Conservation (phyloP, 164 flowering plant genomes). For the Chimonanthus praecox region DNA sequence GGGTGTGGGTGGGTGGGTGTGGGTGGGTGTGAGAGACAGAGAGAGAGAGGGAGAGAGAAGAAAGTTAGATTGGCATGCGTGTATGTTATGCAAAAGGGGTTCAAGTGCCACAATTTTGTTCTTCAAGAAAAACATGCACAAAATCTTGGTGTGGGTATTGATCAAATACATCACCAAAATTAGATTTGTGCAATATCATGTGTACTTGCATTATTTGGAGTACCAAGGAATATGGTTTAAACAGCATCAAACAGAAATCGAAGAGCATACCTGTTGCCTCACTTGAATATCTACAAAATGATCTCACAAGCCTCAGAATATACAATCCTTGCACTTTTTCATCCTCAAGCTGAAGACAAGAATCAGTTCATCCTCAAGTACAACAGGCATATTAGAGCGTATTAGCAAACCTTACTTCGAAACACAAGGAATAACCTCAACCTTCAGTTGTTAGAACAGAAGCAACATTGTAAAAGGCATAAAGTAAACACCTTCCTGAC, state of each 20-base stretch:
- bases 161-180: background rate
- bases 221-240: background rate
- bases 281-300: slow-evolving; percentile 67
- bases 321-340: slow-evolving; percentile 82
- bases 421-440: background rate
- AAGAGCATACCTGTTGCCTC: slow-evolving; percentile 20
- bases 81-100: no score
- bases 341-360: slow-evolving; percentile 51
- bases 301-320: slow-evolving; percentile 90
- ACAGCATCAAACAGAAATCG: background rate
- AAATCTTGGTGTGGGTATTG: no score
- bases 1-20: no score
- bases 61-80: no score
- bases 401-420: background rate
- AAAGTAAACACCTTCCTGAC: background rate
- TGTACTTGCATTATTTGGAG: no score
- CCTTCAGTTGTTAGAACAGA: background rate
- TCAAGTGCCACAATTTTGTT: no score
- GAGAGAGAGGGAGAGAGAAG: no score
- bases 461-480: background rate
- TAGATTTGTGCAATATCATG: background rate
- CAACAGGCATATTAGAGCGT: background rate
- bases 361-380: background rate
- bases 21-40: no score
- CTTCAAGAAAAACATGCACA: no score